Evolutionary conservation across 2,329 filamentous ascomycete genomes (phyloP).

Genomic region (Myriosclerotinia scirpicola): DNA sequence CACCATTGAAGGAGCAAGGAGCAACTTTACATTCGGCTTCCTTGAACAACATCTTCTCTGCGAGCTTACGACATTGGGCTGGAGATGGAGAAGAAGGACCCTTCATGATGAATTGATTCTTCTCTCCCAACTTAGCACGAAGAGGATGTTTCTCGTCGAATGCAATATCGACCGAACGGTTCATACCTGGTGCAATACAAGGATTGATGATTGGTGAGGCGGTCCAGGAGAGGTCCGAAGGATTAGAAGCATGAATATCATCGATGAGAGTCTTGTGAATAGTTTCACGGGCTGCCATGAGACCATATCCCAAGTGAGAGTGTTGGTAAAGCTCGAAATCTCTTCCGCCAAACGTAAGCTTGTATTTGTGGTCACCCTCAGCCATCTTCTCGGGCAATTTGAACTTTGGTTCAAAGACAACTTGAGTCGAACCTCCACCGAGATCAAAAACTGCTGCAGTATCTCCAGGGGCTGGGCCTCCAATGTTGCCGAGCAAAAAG

Average conservation of each 20-base stretch:
- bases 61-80: constrained; percentile 84
- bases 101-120: constrained; percentile 77
- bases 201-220: constrained; percentile 74
- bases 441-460: constrained; percentile 96
- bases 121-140: constrained; percentile 46
- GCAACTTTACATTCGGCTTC: constrained; percentile 76
- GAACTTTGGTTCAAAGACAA: constrained; percentile 97
- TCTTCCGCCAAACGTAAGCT: constrained; percentile 83
- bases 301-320: constrained; percentile 92
- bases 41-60: constrained; percentile 89
- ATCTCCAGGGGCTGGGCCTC: constrained; percentile 81
- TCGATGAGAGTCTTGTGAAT: constrained; percentile 76
- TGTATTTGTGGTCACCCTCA: constrained; percentile 94
- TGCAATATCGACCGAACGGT: constrained; percentile 69
- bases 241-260: constrained; percentile 65
- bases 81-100: constrained; percentile 74
- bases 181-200: constrained; percentile 81
- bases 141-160: constrained; percentile 66
- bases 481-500: constrained; percentile 97
- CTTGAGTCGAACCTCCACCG: constrained; percentile 94
- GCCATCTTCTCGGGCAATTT: constrained; percentile 83
- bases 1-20: constrained; percentile 97
- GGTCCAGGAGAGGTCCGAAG: constrained; percentile 64
- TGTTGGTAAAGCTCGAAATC: constrained; percentile 95
- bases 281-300: constrained; percentile 91